A percentile compares a stretch with the other conserved stretches of the same genome.
Conservation (phyloP, 2,329 filamentous ascomycete species). For the Erysiphe pulchra region DNA sequence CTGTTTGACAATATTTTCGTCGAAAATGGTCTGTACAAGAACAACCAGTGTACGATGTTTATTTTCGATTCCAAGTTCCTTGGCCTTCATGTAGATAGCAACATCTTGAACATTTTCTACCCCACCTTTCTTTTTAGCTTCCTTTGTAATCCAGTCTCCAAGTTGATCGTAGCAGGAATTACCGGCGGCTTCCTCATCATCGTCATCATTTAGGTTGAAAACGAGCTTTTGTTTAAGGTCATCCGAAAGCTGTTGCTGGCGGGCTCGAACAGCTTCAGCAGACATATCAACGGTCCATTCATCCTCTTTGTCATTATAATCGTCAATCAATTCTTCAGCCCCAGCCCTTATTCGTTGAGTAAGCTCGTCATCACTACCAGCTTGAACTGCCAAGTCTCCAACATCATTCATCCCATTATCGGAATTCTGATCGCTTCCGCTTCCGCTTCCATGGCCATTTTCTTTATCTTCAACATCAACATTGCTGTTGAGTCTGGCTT, state of each 20-base stretch:
- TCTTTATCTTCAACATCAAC: conserved; percentile 24
- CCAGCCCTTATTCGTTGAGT: conserved; percentile 46
- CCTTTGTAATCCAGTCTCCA: conserved; percentile 68
- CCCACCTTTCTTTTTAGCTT: conserved; percentile 45
- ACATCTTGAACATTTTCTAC: conserved; percentile 65
- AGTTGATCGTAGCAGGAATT: conserved; percentile 69
- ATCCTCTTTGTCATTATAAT: conserved; percentile 48
- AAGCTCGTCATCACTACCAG: conserved; percentile 76
- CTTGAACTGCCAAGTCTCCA: conserved; percentile 31
- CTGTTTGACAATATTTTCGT: conserved; percentile 70
- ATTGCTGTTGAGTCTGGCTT: conserved; percentile 43
- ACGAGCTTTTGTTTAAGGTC: conserved; percentile 86
- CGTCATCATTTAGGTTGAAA: conserved; percentile 54
- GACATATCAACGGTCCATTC: conserved; percentile 96
- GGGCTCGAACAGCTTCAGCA: conserved; percentile 80
- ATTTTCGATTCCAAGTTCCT: conserved; percentile 77
- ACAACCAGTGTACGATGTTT: conserved; percentile 90
- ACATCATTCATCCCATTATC: conserved; percentile 27
- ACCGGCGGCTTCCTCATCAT: conserved; percentile 50
- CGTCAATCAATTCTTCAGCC: conserved; percentile 45
- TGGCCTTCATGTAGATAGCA: conserved; percentile 86
- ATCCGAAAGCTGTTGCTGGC: conserved; percentile 73
- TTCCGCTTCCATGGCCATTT: conserved; percentile 27
- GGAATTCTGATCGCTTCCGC: conserved; percentile 39
- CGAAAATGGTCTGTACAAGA: conserved; percentile 79